Conservation (phyloP, 2,329 filamentous ascomycete genomes). For the Epichloe scottii region DNA sequence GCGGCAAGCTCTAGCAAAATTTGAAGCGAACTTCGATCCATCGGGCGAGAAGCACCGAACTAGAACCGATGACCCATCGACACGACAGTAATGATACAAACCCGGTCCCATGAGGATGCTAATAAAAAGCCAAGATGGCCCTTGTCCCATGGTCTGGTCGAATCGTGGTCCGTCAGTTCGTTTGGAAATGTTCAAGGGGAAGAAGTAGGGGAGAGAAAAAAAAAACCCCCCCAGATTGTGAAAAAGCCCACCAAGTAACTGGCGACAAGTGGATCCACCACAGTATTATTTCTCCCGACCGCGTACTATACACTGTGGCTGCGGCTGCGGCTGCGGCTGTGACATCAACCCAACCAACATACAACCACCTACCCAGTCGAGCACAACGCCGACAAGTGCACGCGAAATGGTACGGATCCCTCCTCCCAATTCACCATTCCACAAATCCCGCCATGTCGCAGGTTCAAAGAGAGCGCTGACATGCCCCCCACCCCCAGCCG, state of each 20-base stretch:
- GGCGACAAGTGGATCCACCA: background rate
- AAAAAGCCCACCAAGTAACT: background rate
- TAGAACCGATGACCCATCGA: no score
- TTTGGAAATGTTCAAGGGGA: no score
- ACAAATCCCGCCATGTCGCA: background rate
- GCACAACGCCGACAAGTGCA: background rate
- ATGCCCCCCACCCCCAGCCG: constrained; percentile 23
- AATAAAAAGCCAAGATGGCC: background rate
- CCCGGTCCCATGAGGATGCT: background rate
- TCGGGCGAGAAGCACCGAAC: background rate
- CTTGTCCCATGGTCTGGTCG: background rate
- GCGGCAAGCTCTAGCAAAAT: constrained; percentile 56
- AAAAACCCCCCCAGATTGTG: background rate
- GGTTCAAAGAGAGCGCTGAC: background rate
- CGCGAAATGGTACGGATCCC: background rate
- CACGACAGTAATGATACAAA: background rate
- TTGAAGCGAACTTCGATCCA: constrained; percentile 35
- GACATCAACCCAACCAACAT: background rate
- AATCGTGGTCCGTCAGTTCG: no score
- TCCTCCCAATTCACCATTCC: background rate
- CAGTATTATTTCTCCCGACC: background rate
- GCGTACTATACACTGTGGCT: background rate
- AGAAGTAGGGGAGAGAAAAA: background rate
- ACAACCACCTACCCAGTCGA: no score
- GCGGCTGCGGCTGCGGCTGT: background rate